Evolutionary conservation across 441 rosid species (phyloP).

Genomic region (Daphne laureola): DNA sequence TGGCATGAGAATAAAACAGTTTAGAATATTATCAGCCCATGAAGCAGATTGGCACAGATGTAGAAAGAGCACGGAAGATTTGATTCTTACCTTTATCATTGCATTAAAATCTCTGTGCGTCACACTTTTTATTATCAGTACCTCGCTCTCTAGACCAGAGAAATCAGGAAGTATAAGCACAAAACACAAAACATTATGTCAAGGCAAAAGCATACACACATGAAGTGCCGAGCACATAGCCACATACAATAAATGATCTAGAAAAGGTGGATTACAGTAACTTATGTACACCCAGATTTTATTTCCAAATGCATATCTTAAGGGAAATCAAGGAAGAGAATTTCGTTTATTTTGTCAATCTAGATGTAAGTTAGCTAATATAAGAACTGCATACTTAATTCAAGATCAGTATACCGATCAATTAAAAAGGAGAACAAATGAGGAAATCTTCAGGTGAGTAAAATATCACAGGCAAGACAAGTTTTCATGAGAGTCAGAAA

Average conservation of each 20-base stretch:
- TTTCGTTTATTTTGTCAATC: no score
- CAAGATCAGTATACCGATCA: background rate
- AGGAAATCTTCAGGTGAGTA: background rate
- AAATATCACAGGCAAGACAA: background rate
- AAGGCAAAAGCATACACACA: background rate
- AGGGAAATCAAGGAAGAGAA: no score
- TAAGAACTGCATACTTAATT: no score
- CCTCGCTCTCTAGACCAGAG: constrained; percentile 63
- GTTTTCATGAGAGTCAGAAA: background rate
- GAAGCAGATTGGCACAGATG: background rate
- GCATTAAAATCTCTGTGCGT: constrained; percentile 83
- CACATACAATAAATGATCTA: no score
- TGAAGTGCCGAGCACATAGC: background rate
- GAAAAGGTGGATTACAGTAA: no score
- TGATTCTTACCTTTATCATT: constrained; percentile 75
- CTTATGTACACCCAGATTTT: no score
- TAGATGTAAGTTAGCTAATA: no score
- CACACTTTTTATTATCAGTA: constrained; percentile 89
- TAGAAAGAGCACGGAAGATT: constrained; percentile 1
- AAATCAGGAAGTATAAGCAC: constrained; percentile 12
- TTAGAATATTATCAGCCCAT: constrained; percentile 6
- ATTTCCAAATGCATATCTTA: no score
- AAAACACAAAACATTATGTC: constrained; percentile 1
- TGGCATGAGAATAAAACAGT: constrained; percentile 29
- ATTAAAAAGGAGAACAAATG: background rate